A percentile compares a stretch with the other conserved stretches of the same genome.
phyloP scores from a whole-genome alignment of 2,329 filamentous ascomycete species.

The Penicillium sp. region DNA sequence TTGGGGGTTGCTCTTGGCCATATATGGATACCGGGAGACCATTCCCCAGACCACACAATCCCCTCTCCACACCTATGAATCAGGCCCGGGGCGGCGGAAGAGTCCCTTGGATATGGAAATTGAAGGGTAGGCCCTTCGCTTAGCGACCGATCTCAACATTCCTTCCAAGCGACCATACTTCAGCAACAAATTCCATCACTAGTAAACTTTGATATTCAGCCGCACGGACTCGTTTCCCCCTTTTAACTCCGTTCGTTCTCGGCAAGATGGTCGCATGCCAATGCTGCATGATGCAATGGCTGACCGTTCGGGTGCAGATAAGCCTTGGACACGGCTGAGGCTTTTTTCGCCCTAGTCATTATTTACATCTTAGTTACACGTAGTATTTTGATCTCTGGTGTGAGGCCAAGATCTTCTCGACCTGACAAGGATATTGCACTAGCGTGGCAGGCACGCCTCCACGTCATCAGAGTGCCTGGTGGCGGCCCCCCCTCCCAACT shows the following conservation, averaged over 20 bases:
- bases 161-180: background rate
- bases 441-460: slow-evolving; percentile 4
- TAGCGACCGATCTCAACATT: background rate
- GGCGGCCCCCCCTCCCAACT: background rate
- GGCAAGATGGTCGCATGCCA: background rate
- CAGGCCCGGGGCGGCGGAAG: background rate
- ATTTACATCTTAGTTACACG: background rate
- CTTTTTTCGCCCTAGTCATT: background rate
- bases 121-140: background rate
- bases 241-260: slow-evolving; percentile 3
- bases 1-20: background rate
- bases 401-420: background rate
- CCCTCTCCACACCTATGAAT: slow-evolving; percentile 4
- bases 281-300: slow-evolving; percentile 2
- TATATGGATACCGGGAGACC: slow-evolving; percentile 10
- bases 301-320: background rate
- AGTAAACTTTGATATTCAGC: background rate
- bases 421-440: background rate
- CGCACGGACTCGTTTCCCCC: slow-evolving; percentile 1
- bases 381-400: background rate
- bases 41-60: slow-evolving; percentile 9
- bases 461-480: slow-evolving; percentile 6
- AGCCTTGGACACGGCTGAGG: slow-evolving; percentile 3
- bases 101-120: background rate
- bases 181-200: background rate